Percentiles rank a stretch among this genome's conserved stretches.
These are phyloP conservation scores for Aspergillus nanangensis DNA, from an alignment of 495 filamentous ascomycete species.

Conservation along the genomic window DNA sequence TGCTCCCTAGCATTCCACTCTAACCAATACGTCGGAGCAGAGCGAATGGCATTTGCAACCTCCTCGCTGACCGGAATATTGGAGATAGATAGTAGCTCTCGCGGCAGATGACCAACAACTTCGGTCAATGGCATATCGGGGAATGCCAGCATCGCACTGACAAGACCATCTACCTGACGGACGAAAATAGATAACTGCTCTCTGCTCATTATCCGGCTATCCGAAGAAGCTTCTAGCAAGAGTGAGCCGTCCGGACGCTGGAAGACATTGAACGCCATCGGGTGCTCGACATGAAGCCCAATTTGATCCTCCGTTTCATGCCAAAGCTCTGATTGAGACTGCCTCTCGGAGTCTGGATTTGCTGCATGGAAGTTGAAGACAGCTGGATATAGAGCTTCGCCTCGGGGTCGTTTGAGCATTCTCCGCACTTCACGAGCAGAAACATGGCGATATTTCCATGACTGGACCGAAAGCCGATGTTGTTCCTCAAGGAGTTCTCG, in stretches of 20 bases:
- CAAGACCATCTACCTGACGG: slow-evolving; percentile 24
- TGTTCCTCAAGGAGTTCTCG: slow-evolving; percentile 20
- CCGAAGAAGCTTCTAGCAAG: slow-evolving; percentile 21
- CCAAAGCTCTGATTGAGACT: slow-evolving; percentile 13
- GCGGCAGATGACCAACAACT: slow-evolving; percentile 16
- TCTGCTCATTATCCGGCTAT: slow-evolving; percentile 18
- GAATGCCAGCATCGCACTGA: slow-evolving; percentile 19
- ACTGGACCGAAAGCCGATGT: slow-evolving; percentile 17
- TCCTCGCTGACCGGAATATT: slow-evolving; percentile 10
- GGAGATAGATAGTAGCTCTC: slow-evolving; percentile 20
- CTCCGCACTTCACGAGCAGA: slow-evolving; percentile 26
- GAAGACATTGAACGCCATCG: slow-evolving; percentile 30
- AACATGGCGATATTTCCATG: slow-evolving; percentile 20
- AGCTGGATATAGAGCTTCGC: slow-evolving; percentile 26
- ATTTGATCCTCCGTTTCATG: slow-evolving; percentile 19
- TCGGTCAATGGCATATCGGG: slow-evolving; percentile 17
- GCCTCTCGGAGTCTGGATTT: not conserved
- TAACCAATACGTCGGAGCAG: slow-evolving; percentile 26
- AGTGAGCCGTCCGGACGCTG: slow-evolving; percentile 10
- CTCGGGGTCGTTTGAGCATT: slow-evolving; percentile 19
- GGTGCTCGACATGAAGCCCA: slow-evolving; percentile 29
- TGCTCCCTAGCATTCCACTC: slow-evolving; percentile 27
- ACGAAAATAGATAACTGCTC: slow-evolving; percentile 25
- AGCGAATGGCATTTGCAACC: slow-evolving; percentile 15
- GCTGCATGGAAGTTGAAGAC: slow-evolving; percentile 27